Evolutionary conservation across 2,329 filamentous ascomycete genomes (phyloP).

Genomic region (Fusarium odoratissimum): DNA sequence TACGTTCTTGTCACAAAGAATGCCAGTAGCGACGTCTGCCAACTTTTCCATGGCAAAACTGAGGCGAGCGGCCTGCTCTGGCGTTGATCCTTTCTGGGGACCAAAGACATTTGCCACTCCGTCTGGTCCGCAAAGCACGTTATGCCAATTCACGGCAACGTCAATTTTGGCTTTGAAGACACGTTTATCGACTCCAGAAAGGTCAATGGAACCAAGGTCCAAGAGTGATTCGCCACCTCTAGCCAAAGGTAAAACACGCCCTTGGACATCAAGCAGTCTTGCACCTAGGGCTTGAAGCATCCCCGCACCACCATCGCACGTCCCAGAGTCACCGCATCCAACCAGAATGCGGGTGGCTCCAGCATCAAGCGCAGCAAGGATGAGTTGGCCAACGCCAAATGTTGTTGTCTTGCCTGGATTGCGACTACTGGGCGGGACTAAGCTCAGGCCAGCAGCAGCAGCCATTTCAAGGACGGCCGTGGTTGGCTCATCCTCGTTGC

Average conservation of each 20-base stretch:
- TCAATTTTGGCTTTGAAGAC: slow-evolving; percentile 53
- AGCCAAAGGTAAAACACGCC: slow-evolving; percentile 52
- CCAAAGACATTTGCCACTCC: slow-evolving; percentile 64
- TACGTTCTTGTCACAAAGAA: slow-evolving; percentile 51
- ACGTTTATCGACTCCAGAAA: slow-evolving; percentile 51
- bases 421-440: slow-evolving; percentile 58
- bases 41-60: slow-evolving; percentile 56
- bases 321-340: slow-evolving; percentile 66
- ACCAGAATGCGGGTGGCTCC: slow-evolving; percentile 60
- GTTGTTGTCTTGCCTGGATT: slow-evolving; percentile 62
- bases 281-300: slow-evolving; percentile 66
- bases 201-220: slow-evolving; percentile 53
- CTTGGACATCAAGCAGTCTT: slow-evolving; percentile 54
- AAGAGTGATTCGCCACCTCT: slow-evolving; percentile 55
- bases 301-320: slow-evolving; percentile 63
- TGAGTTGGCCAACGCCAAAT: slow-evolving; percentile 62
- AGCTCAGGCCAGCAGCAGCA: slow-evolving; percentile 61
- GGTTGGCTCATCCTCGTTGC: slow-evolving; percentile 22
- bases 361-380: slow-evolving; percentile 58
- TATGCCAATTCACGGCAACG: slow-evolving; percentile 63
- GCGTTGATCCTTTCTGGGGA: slow-evolving; percentile 62
- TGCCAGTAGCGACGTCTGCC: slow-evolving; percentile 50
- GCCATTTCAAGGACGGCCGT: slow-evolving; percentile 66
- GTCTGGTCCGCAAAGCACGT: slow-evolving; percentile 60
- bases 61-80: slow-evolving; percentile 56